Conservation (phyloP, 2,329 filamentous ascomycete species). For the Cordyceps javanica region DNA sequence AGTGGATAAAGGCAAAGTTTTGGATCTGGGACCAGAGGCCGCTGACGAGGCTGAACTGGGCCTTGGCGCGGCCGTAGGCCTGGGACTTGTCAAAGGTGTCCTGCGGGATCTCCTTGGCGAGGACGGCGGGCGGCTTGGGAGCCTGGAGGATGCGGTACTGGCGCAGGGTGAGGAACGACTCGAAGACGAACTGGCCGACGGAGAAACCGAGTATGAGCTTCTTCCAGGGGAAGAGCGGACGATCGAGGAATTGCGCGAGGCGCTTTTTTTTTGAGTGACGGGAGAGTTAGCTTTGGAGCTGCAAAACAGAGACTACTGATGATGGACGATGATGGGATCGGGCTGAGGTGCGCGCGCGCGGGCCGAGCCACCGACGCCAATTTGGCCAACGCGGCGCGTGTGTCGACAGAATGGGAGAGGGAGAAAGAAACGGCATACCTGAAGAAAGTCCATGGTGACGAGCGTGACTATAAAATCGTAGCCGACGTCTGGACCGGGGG, state of each 20-base stretch:
- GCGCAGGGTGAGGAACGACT: slow-evolving; percentile 80
- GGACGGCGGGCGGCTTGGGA: slow-evolving; percentile 74
- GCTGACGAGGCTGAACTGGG: slow-evolving; percentile 76
- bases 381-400: not conserved
- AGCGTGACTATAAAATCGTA: not conserved
- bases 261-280: slow-evolving; percentile 41
- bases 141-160: slow-evolving; percentile 84
- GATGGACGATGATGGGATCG: not conserved
- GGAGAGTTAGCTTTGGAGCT: not conserved
- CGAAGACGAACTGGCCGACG: slow-evolving; percentile 82
- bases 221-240: slow-evolving; percentile 95
- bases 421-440: slow-evolving; percentile 33
- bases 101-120: slow-evolving; percentile 81
- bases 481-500: slow-evolving; percentile 1
- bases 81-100: slow-evolving; percentile 93
- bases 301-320: no score
- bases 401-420: not conserved
- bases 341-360: not conserved
- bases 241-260: slow-evolving; percentile 81
- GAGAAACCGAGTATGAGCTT: slow-evolving; percentile 92
- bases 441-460: slow-evolving; percentile 39
- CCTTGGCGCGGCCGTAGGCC: slow-evolving; percentile 93
- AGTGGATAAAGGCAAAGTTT: slow-evolving; percentile 84
- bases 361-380: no score
- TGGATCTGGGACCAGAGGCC: slow-evolving; percentile 81